Evolutionary conservation across 2,329 filamentous ascomycete species (phyloP).

Genomic region (Hymenoscyphus occultus): DNA sequence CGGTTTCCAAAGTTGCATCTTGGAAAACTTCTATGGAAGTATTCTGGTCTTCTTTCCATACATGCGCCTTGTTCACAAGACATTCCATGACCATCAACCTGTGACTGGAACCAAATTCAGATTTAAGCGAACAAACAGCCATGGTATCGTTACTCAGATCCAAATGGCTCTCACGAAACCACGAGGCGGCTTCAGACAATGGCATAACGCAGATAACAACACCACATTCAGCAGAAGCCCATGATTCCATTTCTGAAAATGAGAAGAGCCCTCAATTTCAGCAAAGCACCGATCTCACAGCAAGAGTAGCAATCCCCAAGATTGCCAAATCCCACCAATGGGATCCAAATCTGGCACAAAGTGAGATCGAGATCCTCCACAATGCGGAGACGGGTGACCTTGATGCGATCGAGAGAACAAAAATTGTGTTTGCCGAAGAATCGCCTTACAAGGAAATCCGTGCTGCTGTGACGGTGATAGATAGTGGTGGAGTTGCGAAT

Average conservation of each 20-base stretch:
- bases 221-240: not conserved
- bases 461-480: constrained; percentile 61
- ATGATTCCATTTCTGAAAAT: not conserved
- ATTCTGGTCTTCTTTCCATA: too few species aligned
- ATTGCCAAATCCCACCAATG: constrained; percentile 26
- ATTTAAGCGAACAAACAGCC: too few species aligned
- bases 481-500: constrained; percentile 62
- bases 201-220: too few species aligned
- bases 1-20: too few species aligned
- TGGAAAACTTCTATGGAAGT: too few species aligned
- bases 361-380: constrained; percentile 22
- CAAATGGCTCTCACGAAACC: too few species aligned
- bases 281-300: constrained; percentile 7
- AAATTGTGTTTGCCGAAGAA: constrained; percentile 47
- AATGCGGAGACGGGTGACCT: constrained; percentile 27
- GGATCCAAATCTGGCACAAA: constrained; percentile 29
- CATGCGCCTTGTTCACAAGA: too few species aligned
- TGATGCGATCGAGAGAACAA: constrained; percentile 38
- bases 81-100: too few species aligned
- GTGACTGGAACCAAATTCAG: too few species aligned
- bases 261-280: constrained; percentile 12
- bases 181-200: too few species aligned
- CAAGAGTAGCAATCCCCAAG: constrained; percentile 18
- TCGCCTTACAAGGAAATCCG: constrained; percentile 60
- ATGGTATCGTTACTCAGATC: too few species aligned